A percentile compares a stretch with the other conserved stretches of the same genome.
Evolutionary conservation across 768 basidiomycete species (phyloP).

Genomic region (Lactifluus echinatus): DNA sequence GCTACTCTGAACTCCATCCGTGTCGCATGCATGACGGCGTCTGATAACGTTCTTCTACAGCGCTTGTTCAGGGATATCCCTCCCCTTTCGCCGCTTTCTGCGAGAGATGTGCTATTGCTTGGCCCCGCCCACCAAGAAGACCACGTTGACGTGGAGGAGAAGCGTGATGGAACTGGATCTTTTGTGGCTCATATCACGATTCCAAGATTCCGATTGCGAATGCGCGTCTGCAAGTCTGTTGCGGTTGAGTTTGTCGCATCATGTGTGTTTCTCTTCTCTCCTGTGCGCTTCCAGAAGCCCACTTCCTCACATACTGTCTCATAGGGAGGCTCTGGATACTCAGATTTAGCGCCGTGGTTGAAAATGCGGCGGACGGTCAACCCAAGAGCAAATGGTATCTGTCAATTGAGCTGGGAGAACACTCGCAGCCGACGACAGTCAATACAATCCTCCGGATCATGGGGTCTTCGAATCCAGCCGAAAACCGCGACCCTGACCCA

Average conservation of each 20-base stretch:
- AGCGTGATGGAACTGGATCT: constrained; percentile 31
- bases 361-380: constrained; percentile 1
- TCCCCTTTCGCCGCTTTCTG: constrained; percentile 44
- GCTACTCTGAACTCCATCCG: constrained; percentile 38
- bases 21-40: constrained; percentile 54
- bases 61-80: constrained; percentile 40
- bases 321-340: constrained; percentile 53
- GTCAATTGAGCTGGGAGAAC: constrained; percentile 45
- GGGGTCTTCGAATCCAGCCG: background rate
- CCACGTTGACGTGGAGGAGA: constrained; percentile 40
- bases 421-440: constrained; percentile 36
- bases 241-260: constrained; percentile 58
- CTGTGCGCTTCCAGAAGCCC: too few relatives aligned
- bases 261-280: constrained; percentile 27
- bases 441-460: constrained; percentile 4
- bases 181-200: constrained; percentile 48
- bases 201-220: constrained; percentile 56
- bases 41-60: constrained; percentile 54
- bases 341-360: constrained; percentile 29
- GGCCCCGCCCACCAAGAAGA: constrained; percentile 38
- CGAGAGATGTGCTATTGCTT: constrained; percentile 41
- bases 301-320: background rate
- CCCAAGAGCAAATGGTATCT: constrained; percentile 38
- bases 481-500: background rate
- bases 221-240: constrained; percentile 53